Conservation (phyloP, 1,284 basidiomycete species). For the Apiotrichum sp. region DNA sequence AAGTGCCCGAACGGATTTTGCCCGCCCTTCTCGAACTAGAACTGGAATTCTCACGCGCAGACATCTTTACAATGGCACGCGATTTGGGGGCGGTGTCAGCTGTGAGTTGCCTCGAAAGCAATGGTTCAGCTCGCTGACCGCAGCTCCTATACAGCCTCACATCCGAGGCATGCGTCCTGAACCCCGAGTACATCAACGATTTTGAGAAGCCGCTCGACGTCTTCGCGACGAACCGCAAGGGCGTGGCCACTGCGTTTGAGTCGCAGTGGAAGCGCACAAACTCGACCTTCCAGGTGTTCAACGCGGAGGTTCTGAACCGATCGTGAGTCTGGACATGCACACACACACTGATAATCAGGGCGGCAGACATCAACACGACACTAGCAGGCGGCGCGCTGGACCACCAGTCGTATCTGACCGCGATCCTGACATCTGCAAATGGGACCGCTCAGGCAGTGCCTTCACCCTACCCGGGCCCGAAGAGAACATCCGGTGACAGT, state of each 20-base stretch:
- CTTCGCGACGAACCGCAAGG: slow-evolving; percentile 50
- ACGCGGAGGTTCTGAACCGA: slow-evolving; percentile 42
- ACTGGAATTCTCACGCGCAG: slow-evolving; percentile 31
- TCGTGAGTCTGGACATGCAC: slow-evolving; percentile 43
- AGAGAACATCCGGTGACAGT: slow-evolving; percentile 1
- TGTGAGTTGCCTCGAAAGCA: slow-evolving; percentile 46
- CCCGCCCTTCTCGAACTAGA: no score
- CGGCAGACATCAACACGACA: slow-evolving; percentile 52
- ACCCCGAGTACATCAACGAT: slow-evolving; percentile 59
- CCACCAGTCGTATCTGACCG: slow-evolving; percentile 59
- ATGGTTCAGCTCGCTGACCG: background rate
- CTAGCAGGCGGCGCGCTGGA: slow-evolving; percentile 44
- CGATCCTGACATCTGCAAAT: slow-evolving; percentile 62
- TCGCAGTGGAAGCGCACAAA: slow-evolving; percentile 55
- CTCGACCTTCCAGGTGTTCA: slow-evolving; percentile 54
- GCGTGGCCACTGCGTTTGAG: slow-evolving; percentile 54
- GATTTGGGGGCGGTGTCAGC: slow-evolving; percentile 72
- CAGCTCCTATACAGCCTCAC: slow-evolving; percentile 70
- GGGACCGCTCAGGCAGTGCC: slow-evolving; percentile 50
- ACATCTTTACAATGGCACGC: slow-evolving; percentile 72
- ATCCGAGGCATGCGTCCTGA: slow-evolving; percentile 67
- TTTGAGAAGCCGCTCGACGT: slow-evolving; percentile 74
- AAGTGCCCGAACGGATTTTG: no score
- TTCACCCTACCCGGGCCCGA: slow-evolving; percentile 7
- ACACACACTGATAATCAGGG: slow-evolving; percentile 29